Evolutionary conservation across 1,284 basidiomycete genomes (phyloP).

Genomic region (Inonotus obliquus): DNA sequence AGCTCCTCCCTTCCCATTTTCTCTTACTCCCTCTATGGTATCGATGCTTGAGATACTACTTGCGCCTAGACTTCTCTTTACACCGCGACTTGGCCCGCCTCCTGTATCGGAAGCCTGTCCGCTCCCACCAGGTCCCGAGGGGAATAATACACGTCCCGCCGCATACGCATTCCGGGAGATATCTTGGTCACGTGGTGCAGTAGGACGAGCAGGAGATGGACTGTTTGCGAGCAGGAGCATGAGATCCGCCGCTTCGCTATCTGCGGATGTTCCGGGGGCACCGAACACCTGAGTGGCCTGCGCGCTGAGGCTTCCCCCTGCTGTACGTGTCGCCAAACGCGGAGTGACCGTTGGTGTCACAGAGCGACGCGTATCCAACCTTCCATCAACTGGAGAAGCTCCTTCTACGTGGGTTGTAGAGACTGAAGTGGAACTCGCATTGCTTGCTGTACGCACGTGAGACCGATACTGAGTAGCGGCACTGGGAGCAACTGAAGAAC

Average conservation of each 20-base stretch:
- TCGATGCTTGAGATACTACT: conserved; percentile 6
- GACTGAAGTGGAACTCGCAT: conserved; percentile 7
- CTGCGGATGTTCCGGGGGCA: conserved; percentile 32
- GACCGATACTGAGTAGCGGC: background rate
- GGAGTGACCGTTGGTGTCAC: conserved; percentile 16
- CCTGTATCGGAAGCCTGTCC: conserved; percentile 9
- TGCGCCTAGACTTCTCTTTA: background rate
- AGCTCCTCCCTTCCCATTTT: background rate
- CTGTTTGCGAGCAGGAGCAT: conserved; percentile 79
- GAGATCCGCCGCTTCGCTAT: conserved; percentile 74
- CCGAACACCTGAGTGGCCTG: conserved; percentile 29
- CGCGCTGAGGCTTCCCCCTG: conserved; percentile 24
- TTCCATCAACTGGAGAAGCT: background rate
- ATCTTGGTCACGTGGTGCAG: conserved; percentile 41
- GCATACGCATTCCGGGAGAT: conserved; percentile 45
- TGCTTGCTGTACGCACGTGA: conserved; percentile 14
- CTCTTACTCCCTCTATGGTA: background rate
- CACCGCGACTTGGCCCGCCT: conserved; percentile 16
- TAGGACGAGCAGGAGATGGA: conserved; percentile 67
- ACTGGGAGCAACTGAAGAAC: conserved; percentile 6
- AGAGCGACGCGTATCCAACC: conserved; percentile 12
- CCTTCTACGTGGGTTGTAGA: background rate
- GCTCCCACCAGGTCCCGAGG: conserved; percentile 30
- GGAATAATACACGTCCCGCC: conserved; percentile 66
- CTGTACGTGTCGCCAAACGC: conserved; percentile 2